phyloP scores from a whole-genome alignment of 306 rosid genomes.

The Cicer judaicum region DNA sequence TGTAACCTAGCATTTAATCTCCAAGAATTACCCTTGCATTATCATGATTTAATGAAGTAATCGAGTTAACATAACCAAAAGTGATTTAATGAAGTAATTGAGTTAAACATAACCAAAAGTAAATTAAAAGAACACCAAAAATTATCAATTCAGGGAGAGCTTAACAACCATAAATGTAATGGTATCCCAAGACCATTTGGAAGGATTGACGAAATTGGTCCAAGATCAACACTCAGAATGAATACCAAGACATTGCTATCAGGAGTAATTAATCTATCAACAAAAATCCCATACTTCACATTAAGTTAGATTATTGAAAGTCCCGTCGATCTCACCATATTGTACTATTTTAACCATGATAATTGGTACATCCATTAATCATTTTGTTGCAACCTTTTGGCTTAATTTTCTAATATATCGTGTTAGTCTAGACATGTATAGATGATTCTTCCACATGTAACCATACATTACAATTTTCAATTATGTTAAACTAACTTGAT shows the following conservation, averaged over 20 bases:
- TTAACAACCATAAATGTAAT: background rate
- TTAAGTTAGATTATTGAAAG: background rate
- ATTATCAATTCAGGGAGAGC: too few relatives aligned
- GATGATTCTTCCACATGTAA: too few relatives aligned
- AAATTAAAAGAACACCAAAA: background rate
- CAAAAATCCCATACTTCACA: background rate
- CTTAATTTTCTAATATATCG: background rate
- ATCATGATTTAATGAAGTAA: constrained; percentile 8
- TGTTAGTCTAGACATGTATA: too few relatives aligned
- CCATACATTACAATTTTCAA: too few relatives aligned
- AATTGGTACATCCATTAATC: background rate
- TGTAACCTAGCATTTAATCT: constrained; percentile 13
- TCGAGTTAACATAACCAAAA: background rate
- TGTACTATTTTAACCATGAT: constrained; percentile 6
- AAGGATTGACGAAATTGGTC: constrained; percentile 1
- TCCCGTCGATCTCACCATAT: background rate
- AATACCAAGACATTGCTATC: too few relatives aligned
- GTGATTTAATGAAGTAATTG: constrained; percentile 9
- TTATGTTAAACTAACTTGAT: too few relatives aligned
- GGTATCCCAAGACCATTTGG: background rate
- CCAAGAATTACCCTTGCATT: background rate
- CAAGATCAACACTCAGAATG: too few relatives aligned
- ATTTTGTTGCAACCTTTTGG: background rate
- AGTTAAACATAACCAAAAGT: background rate
- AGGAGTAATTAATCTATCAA: background rate